Base-by-base conservation (phyloP, 1,139 yeast species). In the Kluyveromyces marxianus region DNA sequence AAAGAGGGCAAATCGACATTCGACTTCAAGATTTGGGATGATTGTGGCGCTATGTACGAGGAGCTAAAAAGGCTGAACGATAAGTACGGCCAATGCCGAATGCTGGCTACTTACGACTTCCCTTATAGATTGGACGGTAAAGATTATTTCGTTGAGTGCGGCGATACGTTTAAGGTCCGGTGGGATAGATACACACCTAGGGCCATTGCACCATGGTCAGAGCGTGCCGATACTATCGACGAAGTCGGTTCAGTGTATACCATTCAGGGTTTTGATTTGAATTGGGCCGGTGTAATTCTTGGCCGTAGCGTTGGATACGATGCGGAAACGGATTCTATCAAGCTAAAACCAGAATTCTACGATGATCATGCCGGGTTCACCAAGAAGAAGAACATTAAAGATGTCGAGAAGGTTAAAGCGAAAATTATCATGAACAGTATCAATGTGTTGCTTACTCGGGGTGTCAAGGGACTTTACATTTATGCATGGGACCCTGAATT, bases 181-280 rank as follows among this genome's bases (percentile, higher is more conserved):
- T 70, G 74, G 74, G 74, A 37, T 24, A 28, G 41, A 10, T 37
- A 37, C 34, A n/a, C 66, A 2, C 74, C 73, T 8, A 57, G 63
- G n/a, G 63, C 62, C 7, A 51, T 58, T 3, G 52, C 58, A 2
- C 74, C 74, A 7, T 70, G 74, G 74, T 66, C 71, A 45, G 74
- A 69, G 50, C 50, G 73, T 30, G 57, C 57, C 0, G 72, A 69
- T 41, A 68, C 72, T 1, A 68, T 69, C 37, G 69, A 68, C 30
- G 73, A 69, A 50, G 73, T 69, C 28, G 74, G 74, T 0, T 68
- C 72, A 30, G 74, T 69, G 2, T 70, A 70, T 45, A 69, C 74
- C 0, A 58, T 70, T 24, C 74, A 69, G 52, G 74, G 74, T 0
- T 69, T 69, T 51, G 74, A 70, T 53, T 50, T 70, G 45, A 69